Evolutionary conservation across 495 filamentous ascomycete genomes (phyloP), one percentile per base, ranked within the genome.

Genomic region (Aspergillus egyptiacus): DNA sequence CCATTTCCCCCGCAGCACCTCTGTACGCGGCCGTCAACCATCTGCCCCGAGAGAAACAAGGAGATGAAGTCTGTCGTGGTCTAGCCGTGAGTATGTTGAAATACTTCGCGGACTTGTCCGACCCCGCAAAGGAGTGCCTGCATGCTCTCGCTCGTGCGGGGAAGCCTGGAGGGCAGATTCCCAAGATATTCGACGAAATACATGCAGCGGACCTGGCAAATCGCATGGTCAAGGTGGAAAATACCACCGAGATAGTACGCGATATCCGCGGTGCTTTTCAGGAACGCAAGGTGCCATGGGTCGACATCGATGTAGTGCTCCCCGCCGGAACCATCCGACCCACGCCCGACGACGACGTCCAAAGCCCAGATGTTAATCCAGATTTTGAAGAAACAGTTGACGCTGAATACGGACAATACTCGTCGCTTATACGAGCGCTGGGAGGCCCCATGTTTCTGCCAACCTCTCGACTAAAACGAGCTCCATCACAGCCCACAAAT

Each of bases 1-100:
- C 88, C 10, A 81, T 96, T 44, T 93, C 93, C 18, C 91, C 91
- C 18, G 91, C 83, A 48, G 95, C 91, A n/a, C 83, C 93, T n/a
- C 81, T 94, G 51, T 98, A 96, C 64, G 80, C 82, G 48, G 90
- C 89, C 24, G 91, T 98, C 61, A 84, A 85, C 61, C 81, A 94
- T 61, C 77, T 99, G n/a, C 87, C 94, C 18, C 82, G 86, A 48
- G 91, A 95, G 58, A 87, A 87, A 65, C 93, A 97, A 73, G 91
- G 90, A 32, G 88, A 96, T 63, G 90, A 95, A 61, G 70, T 95
- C 27, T 88, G 81, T 65, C 83, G 93, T 14, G 93, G 86, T 1
- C 74, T 99, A 33, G 93, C 93, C 28, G 91, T 97, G 63, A 85
- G 87, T 40, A 73, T 97, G 61, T 76, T 87, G 62, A 97, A 91